Base-by-base conservation (phyloP, 108 stramenopile species). In the Seminavis robusta region DNA sequence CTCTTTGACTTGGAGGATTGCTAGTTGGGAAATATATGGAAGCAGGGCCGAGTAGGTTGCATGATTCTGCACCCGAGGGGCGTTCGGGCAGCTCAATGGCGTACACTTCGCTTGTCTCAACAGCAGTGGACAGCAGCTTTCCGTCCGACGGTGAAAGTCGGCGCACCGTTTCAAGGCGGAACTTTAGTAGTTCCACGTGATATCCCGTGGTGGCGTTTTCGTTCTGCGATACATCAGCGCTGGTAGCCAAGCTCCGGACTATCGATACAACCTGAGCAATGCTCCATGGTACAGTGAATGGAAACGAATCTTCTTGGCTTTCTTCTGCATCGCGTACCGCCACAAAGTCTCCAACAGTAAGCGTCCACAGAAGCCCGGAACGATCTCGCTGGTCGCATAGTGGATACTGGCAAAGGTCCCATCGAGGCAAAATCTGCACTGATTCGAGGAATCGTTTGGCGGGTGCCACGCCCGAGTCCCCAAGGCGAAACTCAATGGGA, bases 311-410 rank as follows among this genome's bases (percentile, higher is more conserved):
- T 29, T 41, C 28, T 6, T 26, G 50, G 4, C 30, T 38, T 15
- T 24, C 11, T 2, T 19, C 39, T 5, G 26, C 9, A 0, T 53
- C 38, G 4, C n/a, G 33, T 1, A 69, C 69, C 7, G 74, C 74
- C n/a, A 76, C 64, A 7, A 70, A 34, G 34, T 77, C 70, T 20
- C 66, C 67, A 15, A 72, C 61, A 26, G 48, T 33, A 26, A 56
- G 28, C 16, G 31, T 44, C 69, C 75, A 76, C 1, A 9, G 13
- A 6, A 33, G 45, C 23, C 23, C 54, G 21, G 32, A 36, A 36
- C 63, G 16, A 56, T 65, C 63, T 6, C 13, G 15, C 15, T 28
- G 25, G 19, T 24, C 44, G 23, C 44, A 65, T 4, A 55, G 13
- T 7, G 30, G 2, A 0, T 56, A 39, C 13, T 26, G 63, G 63